phyloP scores from a whole-genome alignment of 2,329 filamentous ascomycete species.

The Xylariaceae sp. region DNA sequence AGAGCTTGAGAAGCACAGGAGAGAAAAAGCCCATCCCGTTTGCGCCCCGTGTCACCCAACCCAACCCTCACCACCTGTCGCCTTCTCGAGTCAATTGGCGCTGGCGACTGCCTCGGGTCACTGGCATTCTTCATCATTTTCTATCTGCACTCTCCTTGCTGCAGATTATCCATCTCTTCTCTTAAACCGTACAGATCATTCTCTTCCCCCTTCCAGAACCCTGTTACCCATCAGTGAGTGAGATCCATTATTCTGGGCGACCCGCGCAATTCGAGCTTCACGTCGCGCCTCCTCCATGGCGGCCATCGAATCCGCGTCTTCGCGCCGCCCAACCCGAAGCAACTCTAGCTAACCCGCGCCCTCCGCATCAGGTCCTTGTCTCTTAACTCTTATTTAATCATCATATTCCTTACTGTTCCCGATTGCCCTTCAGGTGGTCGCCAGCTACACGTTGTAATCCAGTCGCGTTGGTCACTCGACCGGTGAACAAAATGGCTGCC shows the following conservation, averaged over 20 bases:
- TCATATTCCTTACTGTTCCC: slow-evolving; percentile 1
- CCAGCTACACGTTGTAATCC: slow-evolving; percentile 10
- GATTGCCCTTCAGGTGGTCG: slow-evolving; percentile 1
- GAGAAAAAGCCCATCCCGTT: slow-evolving; percentile 16
- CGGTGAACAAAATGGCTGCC: slow-evolving; percentile 33
- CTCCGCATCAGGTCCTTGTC: slow-evolving; percentile 17
- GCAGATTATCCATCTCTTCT: slow-evolving; percentile 8
- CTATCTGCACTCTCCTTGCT: slow-evolving; percentile 10
- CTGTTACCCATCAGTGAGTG: slow-evolving; percentile 26
- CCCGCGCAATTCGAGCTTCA: slow-evolving; percentile 21
- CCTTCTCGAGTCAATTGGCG: slow-evolving; percentile 11
- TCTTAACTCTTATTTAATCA: slow-evolving; percentile 20
- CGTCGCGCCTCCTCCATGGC: slow-evolving; percentile 27
- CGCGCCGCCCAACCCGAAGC: slow-evolving; percentile 20
- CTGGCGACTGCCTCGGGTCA: slow-evolving; percentile 11
- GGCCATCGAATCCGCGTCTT: slow-evolving; percentile 23
- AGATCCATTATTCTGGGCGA: slow-evolving; percentile 24
- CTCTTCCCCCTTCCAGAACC: slow-evolving; percentile 15
- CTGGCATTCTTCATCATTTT: slow-evolving; percentile 7
- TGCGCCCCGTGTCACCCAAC: slow-evolving; percentile 23
- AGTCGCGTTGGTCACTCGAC: slow-evolving; percentile 17
- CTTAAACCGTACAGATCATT: slow-evolving; percentile 15
- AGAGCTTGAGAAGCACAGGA: not conserved
- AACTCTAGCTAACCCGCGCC: slow-evolving; percentile 25
- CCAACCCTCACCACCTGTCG: slow-evolving; percentile 13